Base-by-base conservation (phyloP, 192 early-diverging fungal genomes). In the Chytriomyces confervae region DNA sequence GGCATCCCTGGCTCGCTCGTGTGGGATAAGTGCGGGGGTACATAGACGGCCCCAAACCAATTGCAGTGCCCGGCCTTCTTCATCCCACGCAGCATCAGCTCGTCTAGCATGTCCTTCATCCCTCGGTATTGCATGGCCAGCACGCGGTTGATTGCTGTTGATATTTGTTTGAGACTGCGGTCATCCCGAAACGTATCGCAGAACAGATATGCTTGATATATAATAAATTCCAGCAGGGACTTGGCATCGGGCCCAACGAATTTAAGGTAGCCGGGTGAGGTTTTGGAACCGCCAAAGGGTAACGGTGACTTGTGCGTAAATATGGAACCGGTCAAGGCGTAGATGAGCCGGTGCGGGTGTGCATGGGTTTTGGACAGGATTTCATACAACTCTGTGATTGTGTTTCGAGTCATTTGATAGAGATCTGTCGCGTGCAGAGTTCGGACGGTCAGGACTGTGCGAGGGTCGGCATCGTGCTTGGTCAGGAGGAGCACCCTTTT, bases 21-120 rank as follows among this genome's bases (percentile, higher is more conserved):
- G 4, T 36, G 36, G 36, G 36, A 36, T 4, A 36, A 1, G 36
- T 36, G 36, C 4, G 36, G 36, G 4, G 62, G 62, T 20, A 64
- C 36, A 24, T 64, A 64, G 36, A 29, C 23, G 10, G 62, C 62
- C 13, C 62, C 62, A 24, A 64, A 64, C 62, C 62, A 71, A 45
- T 53, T 51, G 20, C 9, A 16, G 57, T 57, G 69, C 24, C 69
- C 69, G 2, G 69, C 47, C 69, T 57, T 71, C 16, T 24, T 20
- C 69, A 71, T 71, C 53, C 69, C 69, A n/a, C 47, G 20, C 47
- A 71, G 16, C 10, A 71, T n/a, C 1, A 71, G 47, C 13, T 71
- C 69, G 57, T 71, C 69, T 2, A 71, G 8, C 9, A 57, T n/a
- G 44, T 71, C 69, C 53, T 71, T 71, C 13, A 20, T 36, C n/a